phyloP scores from a whole-genome alignment of 768 basidiomycete species.

The Leccinum pellstonianum region DNA sequence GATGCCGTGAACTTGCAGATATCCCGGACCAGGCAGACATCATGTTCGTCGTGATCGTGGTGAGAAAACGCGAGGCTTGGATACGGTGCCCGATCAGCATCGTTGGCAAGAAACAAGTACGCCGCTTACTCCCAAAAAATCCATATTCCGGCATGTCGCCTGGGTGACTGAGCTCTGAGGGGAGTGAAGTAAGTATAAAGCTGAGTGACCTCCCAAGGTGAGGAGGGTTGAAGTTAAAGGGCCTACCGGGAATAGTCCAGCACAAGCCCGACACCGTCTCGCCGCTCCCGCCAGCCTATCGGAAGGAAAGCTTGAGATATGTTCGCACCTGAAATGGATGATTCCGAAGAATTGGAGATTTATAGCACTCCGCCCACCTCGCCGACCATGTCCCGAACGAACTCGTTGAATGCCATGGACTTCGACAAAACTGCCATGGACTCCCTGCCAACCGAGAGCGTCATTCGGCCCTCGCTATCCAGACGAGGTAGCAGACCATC shows the following conservation, averaged over 20 bases:
- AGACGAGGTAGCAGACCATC: conserved; percentile 35
- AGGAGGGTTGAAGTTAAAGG: conserved; percentile 4
- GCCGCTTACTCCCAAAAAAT: conserved; percentile 11
- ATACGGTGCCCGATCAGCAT: conserved; percentile 23
- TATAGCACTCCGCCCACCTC: conserved; percentile 47
- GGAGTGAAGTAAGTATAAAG: conserved; percentile 27
- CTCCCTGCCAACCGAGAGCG: conserved; percentile 10
- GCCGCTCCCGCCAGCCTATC: conserved; percentile 12
- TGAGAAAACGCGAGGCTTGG: conserved; percentile 20
- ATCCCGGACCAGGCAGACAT: neutral
- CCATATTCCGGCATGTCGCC: conserved; percentile 20
- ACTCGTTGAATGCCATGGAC: conserved; percentile 14
- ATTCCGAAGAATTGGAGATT: conserved; percentile 23
- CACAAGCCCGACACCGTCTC: conserved; percentile 7
- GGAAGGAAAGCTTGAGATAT: conserved; percentile 23
- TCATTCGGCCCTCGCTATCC: conserved; percentile 40
- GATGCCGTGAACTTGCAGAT: conserved; percentile 6
- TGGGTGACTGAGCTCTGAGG: conserved; percentile 24
- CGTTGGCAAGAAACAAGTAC: conserved; percentile 16
- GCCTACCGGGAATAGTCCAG: conserved; percentile 4
- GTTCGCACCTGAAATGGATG: conserved; percentile 34
- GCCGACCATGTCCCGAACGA: conserved; percentile 30
- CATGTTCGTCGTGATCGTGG: conserved; percentile 20
- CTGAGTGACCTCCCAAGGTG: neutral
- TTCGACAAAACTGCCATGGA: conserved; percentile 10